Conservation (phyloP, 345 rosid genomes). For the Conringia planisiliqua region DNA sequence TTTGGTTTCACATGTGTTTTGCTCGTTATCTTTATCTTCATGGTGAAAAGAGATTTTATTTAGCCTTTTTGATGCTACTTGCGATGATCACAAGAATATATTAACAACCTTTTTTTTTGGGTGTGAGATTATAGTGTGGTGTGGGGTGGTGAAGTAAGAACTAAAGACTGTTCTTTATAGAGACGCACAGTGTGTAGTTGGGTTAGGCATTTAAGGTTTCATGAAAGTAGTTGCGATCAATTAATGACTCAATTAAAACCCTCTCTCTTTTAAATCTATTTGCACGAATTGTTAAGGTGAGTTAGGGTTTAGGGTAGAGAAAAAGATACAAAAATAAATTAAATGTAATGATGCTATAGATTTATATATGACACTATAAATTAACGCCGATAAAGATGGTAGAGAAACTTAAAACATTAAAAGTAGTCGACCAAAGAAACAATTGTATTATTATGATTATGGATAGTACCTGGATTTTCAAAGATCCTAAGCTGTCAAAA, state of each 20-base stretch:
- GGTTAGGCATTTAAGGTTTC: constrained; percentile 51
- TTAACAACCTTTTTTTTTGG: neutral
- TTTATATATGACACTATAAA: neutral
- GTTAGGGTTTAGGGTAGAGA: neutral
- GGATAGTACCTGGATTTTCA: neutral
- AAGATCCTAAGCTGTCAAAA: neutral
- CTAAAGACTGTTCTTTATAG: constrained; percentile 21
- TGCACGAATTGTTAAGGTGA: constrained; percentile 26
- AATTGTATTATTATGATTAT: neutral
- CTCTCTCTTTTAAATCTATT: neutral
- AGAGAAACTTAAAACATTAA: neutral
- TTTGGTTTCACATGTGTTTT: constrained; percentile 64
- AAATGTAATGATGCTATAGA: neutral
- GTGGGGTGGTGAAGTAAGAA: constrained; percentile 7
- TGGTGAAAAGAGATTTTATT: neutral
- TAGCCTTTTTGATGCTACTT: constrained; percentile 23
- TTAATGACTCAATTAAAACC: constrained; percentile 19
- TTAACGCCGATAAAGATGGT: constrained; percentile 32
- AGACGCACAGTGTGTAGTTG: constrained; percentile 34
- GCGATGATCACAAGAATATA: constrained; percentile 1
- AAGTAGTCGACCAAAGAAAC: neutral
- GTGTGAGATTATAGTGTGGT: neutral
- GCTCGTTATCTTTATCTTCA: constrained; percentile 41
- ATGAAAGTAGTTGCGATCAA: constrained; percentile 46
- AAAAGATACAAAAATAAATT: neutral